Base-by-base conservation (phyloP, 1,284 basidiomycete species). In the Cystobasidium sp. region DNA sequence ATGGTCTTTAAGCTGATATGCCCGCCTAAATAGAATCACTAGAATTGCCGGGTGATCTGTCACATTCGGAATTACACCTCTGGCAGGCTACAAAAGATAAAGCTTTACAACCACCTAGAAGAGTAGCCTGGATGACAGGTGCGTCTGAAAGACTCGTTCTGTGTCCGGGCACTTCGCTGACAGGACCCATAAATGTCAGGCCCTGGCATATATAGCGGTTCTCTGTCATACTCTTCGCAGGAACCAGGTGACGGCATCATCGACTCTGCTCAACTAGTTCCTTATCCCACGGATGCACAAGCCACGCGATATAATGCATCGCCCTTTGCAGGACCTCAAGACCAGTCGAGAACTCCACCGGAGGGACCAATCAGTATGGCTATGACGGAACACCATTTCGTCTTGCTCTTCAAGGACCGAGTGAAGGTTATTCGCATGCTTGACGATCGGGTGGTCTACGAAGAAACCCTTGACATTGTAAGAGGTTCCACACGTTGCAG, bases 361-460 rank as follows among this genome's bases (percentile, higher is more conserved):
- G 85, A 86, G 53, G 78, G 85, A 10, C 91, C 92, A 1, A 80
- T 89, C 9, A 92, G 92, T 3, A 88, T 97, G 79, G 87, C 89
- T 16, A 84, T 97, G 73, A 97, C 94, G 0, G 91, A 96, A 81
- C 97, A 94, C 81, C 96, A 99, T 80, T 93, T 94, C 81, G 84
- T 99, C 24, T 83, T 98, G 14, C 85, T 99, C 1, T 97, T 94
- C 82, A 84, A 85, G 46, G 91, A 96, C 80, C 86, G 89, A 46
- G 86, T 98, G 7, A 85, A 89, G 24, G 93, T 88, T 5, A 86
- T 97, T 49, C 91, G 91, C 66, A 87, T 88, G 74, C 85, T 98
- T 68, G 90, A 94, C 78, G 92, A 95, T 77, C 88, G 88, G 75
- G 83, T 91, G 24, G 88, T 91, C 4, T 97, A 93, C 81, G 91